phyloP scores from a whole-genome alignment of 805 yeast species.

The Candida multigemmis region DNA sequence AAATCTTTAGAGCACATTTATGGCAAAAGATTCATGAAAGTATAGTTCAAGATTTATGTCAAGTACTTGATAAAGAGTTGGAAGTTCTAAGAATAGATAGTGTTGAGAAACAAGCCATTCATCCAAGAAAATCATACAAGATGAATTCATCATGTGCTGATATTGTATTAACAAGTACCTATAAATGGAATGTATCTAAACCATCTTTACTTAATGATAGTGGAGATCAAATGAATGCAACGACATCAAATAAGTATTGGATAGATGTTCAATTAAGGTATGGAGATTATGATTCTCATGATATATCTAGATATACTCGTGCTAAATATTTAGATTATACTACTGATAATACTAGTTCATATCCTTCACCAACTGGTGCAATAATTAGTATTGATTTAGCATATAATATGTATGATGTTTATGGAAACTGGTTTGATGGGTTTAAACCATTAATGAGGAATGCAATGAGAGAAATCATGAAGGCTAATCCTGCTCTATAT shows the following conservation, averaged over 20 bases:
- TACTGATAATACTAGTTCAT: constrained; percentile 71
- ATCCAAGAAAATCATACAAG: constrained; percentile 93
- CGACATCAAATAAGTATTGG: constrained; percentile 73
- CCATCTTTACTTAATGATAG: constrained; percentile 76
- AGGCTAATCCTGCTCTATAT: constrained; percentile 85
- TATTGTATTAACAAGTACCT: constrained; percentile 62
- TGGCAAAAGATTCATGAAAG: constrained; percentile 99
- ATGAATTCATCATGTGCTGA: constrained; percentile 97
- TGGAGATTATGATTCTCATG: constrained; percentile 98
- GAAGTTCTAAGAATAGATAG: constrained; percentile 75
- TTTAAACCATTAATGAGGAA: constrained; percentile 81
- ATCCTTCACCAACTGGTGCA: constrained; percentile 90
- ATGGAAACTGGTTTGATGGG: constrained; percentile 97
- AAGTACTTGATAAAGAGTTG: constrained; percentile 80
- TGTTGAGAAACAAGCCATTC: constrained; percentile 87
- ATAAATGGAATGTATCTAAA: constrained; percentile 72
- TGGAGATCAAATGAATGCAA: constrained; percentile 53
- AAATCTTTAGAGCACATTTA: constrained; percentile 92
- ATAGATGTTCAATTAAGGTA: constrained; percentile 89
- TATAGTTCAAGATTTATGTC: constrained; percentile 87
- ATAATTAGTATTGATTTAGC: constrained; percentile 89
- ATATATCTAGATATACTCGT: constrained; percentile 85
- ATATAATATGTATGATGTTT: constrained; percentile 91
- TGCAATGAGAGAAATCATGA: constrained; percentile 91
- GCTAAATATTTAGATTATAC: constrained; percentile 93